These are phyloP conservation scores for Euphorbia celastroides DNA, from an alignment of 441 rosid species.

Conservation along the genomic window DNA sequence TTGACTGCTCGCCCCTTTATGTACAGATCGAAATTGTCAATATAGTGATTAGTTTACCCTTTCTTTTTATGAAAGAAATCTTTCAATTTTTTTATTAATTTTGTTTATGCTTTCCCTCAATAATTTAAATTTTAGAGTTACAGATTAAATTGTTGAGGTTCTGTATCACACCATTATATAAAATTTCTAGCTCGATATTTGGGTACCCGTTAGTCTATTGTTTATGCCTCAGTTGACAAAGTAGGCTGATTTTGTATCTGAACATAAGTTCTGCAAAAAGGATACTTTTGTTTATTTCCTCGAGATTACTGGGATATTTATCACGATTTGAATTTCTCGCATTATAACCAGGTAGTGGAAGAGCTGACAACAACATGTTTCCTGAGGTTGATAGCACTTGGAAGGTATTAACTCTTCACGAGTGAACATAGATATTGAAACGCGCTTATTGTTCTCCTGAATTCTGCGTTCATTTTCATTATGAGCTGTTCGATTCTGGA, in stretches of 20 bases:
- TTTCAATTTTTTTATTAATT: neutral
- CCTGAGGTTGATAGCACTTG: constrained; percentile 95
- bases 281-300: neutral
- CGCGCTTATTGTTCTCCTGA: neutral
- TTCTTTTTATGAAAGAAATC: neutral
- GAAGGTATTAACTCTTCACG: constrained; percentile 45
- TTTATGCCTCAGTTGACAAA: neutral
- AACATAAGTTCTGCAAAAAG: neutral
- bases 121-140: neutral
- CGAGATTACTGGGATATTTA: constrained; percentile 4
- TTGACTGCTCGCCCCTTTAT: neutral
- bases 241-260: neutral
- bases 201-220: neutral
- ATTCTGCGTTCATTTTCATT: neutral
- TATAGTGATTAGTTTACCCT: neutral
- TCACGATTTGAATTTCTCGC: constrained; percentile 14
- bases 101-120: neutral
- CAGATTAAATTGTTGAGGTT: neutral
- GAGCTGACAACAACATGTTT: constrained; percentile 65
- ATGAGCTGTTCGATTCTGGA: neutral
- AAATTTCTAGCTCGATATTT: neutral
- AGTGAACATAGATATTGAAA: neutral
- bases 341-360: constrained; percentile 43
- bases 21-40: neutral
- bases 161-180: neutral